phyloP scores from a whole-genome alignment of 805 yeast species.

The Sungouiella blattae region DNA sequence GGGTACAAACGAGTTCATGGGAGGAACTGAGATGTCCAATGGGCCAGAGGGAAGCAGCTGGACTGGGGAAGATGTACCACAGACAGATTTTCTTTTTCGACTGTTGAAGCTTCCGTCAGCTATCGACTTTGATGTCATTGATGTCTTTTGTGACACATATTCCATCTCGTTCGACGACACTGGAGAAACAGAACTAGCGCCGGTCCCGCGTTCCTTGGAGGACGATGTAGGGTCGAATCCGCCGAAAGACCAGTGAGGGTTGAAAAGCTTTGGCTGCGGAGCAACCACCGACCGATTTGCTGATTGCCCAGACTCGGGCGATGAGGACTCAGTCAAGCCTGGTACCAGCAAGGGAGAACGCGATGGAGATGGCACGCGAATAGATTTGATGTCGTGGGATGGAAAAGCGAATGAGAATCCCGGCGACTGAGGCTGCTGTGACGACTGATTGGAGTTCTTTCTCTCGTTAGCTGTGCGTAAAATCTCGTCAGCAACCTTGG shows the following conservation, averaged over 20 bases:
- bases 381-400: neutral
- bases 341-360: neutral
- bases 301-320: neutral
- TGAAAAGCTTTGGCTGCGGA: slow-evolving; percentile 13
- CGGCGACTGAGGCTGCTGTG: slow-evolving; percentile 1
- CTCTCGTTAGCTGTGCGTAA: slow-evolving; percentile 57
- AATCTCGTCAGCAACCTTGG: slow-evolving; percentile 57
- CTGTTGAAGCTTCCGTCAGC: slow-evolving; percentile 3
- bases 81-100: slow-evolving; percentile 13
- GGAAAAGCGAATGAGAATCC: neutral
- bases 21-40: slow-evolving; percentile 29
- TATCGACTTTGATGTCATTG: slow-evolving; percentile 6
- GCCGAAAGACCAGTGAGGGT: slow-evolving; percentile 20
- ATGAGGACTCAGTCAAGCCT: neutral
- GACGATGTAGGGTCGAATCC: slow-evolving; percentile 2
- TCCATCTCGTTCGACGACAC: slow-evolving; percentile 9
- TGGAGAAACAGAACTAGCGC: slow-evolving; percentile 17
- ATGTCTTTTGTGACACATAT: neutral
- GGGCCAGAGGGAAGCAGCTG: slow-evolving; percentile 13
- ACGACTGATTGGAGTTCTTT: slow-evolving; percentile 14
- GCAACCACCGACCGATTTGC: slow-evolving; percentile 1
- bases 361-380: neutral
- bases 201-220: slow-evolving; percentile 2
- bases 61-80: slow-evolving; percentile 4
- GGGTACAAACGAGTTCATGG: slow-evolving; percentile 36